Percentiles rank a stretch among this genome's conserved stretches.
phyloP scores from a whole-genome alignment of 441 rosid genomes.

The Arabidopsis hybrid region DNA sequence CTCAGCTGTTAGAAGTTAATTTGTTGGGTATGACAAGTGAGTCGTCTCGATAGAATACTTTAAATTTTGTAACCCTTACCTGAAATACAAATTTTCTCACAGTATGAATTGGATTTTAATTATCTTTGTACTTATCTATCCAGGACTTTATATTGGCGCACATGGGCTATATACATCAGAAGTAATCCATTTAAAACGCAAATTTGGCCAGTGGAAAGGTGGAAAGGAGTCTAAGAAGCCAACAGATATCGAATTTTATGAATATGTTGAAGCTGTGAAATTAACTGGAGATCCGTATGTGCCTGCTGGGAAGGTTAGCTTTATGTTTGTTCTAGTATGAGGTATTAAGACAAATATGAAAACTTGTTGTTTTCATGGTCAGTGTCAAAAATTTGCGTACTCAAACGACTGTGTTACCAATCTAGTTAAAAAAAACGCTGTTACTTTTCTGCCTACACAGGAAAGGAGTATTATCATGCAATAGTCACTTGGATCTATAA shows the following conservation, averaged over 20 bases:
- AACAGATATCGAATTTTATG: conserved; percentile 80
- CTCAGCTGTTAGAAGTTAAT: conserved; percentile 4
- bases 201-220: conserved; percentile 92
- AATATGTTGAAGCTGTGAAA: conserved; percentile 93
- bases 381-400: conserved; percentile 8
- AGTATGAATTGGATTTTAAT: conserved; percentile 9
- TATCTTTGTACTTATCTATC: conserved; percentile 37
- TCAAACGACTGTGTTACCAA: neutral
- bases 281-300: conserved; percentile 94
- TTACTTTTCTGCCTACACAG: conserved; percentile 5
- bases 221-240: conserved; percentile 61
- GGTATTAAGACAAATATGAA: conserved; percentile 19
- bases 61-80: neutral
- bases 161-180: conserved; percentile 90
- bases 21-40: neutral
- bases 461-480: neutral
- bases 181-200: conserved; percentile 82
- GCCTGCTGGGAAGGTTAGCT: conserved; percentile 92
- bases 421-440: neutral
- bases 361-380: neutral
- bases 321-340: conserved; percentile 34
- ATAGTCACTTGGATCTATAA: conserved; percentile 2
- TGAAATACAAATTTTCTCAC: conserved; percentile 9
- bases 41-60: neutral
- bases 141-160: conserved; percentile 92